A percentile compares a stretch with the other conserved stretches of the same genome.
phyloP scores from a whole-genome alignment of 2,329 filamentous ascomycete genomes.

The Stachybotrys echinatus region DNA sequence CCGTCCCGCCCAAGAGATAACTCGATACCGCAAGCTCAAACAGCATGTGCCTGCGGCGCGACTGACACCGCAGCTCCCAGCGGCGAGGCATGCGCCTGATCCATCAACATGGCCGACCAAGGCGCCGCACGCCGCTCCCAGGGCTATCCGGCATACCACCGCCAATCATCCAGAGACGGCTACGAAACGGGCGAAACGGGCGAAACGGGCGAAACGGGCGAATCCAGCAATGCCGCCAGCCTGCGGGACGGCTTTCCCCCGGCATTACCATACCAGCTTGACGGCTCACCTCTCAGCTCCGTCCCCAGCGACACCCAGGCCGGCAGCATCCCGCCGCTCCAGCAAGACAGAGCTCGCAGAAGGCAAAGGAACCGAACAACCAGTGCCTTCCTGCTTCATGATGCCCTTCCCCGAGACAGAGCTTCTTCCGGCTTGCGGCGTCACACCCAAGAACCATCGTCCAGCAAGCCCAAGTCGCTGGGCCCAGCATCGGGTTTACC shows the following conservation, averaged over 20 bases:
- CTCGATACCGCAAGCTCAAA: background rate
- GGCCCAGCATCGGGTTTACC: slow-evolving; percentile 1
- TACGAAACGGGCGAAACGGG: slow-evolving; percentile 42
- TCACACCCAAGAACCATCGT: slow-evolving; percentile 15
- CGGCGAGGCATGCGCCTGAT: background rate
- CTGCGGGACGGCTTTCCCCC: slow-evolving; percentile 3
- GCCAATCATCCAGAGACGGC: slow-evolving; percentile 13
- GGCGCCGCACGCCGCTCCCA: background rate
- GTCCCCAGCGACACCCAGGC: slow-evolving; percentile 10
- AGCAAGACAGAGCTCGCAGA: slow-evolving; percentile 19
- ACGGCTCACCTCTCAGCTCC: slow-evolving; percentile 12
- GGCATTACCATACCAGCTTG: background rate
- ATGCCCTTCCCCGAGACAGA: slow-evolving; percentile 29
- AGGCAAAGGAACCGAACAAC: slow-evolving; percentile 38
- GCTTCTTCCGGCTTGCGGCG: slow-evolving; percentile 25
- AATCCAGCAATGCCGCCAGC: slow-evolving; percentile 30
- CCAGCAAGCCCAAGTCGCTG: slow-evolving; percentile 14
- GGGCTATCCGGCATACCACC: background rate
- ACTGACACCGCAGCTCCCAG: background rate
- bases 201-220: slow-evolving; percentile 37
- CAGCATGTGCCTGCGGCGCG: background rate
- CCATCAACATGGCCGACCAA: background rate
- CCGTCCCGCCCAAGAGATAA: background rate
- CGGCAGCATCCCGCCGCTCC: slow-evolving; percentile 12
- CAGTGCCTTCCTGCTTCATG: slow-evolving; percentile 47